These are phyloP conservation scores for Dictyophora rubrovolvata DNA, from an alignment of 768 basidiomycete species.

Conservation along the genomic window DNA sequence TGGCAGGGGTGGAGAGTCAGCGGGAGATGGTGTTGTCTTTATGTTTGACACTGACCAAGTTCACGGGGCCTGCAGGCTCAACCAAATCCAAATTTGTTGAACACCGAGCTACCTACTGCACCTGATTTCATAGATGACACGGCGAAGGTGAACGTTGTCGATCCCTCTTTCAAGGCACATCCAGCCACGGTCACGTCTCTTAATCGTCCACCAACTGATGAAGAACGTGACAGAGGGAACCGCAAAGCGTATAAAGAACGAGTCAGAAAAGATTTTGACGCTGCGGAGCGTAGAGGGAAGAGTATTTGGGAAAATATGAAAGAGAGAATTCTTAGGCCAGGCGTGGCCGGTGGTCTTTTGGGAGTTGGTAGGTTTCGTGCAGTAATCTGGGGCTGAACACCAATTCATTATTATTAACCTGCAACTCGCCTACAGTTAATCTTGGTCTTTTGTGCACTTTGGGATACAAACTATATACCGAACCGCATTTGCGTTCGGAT, in stretches of 20 bases:
- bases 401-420: not conserved
- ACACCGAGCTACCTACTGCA: slow-evolving; percentile 32
- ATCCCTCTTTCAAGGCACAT: slow-evolving; percentile 37
- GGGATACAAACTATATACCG: slow-evolving; percentile 53
- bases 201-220: slow-evolving; percentile 4
- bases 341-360: slow-evolving; percentile 61
- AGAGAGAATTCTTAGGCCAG: slow-evolving; percentile 49
- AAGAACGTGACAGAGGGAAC: not conserved
- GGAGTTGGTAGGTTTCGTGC: slow-evolving; percentile 43
- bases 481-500: slow-evolving; percentile 51
- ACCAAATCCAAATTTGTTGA: slow-evolving; percentile 55
- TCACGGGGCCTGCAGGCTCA: slow-evolving; percentile 35
- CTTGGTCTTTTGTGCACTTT: slow-evolving; percentile 55
- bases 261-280: slow-evolving; percentile 27
- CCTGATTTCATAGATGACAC: slow-evolving; percentile 33
- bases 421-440: slow-evolving; percentile 39
- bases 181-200: slow-evolving; percentile 18
- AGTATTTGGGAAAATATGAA: slow-evolving; percentile 45
- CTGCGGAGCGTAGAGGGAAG: slow-evolving; percentile 40
- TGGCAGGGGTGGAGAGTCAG: not conserved
- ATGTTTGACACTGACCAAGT: not conserved
- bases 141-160: slow-evolving; percentile 46
- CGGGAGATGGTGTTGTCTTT: not conserved
- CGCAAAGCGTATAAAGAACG: slow-evolving; percentile 16
- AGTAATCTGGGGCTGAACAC: not conserved